Evolutionary conservation across 2,329 filamentous ascomycete species (phyloP).

Genomic region (Neophaeococcomyces aloes): DNA sequence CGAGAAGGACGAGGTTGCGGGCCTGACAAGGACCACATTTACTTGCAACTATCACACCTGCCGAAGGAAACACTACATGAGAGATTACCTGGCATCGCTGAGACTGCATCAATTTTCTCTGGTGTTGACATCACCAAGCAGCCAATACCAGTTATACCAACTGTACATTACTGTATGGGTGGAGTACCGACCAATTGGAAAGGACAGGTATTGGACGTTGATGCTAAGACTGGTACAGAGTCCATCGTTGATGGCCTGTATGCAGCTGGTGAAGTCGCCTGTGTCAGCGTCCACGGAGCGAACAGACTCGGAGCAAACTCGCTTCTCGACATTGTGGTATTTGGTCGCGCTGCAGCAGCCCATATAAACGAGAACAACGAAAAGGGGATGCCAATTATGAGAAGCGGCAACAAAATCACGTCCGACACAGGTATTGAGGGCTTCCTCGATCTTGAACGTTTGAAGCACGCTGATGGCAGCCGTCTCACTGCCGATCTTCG

Average conservation of each 20-base stretch:
- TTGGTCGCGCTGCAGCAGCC: slow-evolving; percentile 80
- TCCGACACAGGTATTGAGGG: slow-evolving; percentile 71
- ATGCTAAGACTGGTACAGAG: slow-evolving; percentile 60
- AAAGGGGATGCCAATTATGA: slow-evolving; percentile 55
- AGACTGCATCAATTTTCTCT: slow-evolving; percentile 82
- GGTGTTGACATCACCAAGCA: slow-evolving; percentile 84
- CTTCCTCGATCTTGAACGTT: slow-evolving; percentile 66
- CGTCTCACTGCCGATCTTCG: slow-evolving; percentile 75
- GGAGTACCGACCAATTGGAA: slow-evolving; percentile 88
- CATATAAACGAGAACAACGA: slow-evolving; percentile 83
- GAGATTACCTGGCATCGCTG: slow-evolving; percentile 82
- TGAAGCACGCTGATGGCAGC: slow-evolving; percentile 65
- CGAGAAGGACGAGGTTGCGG: slow-evolving; percentile 83
- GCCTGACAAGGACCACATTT: slow-evolving; percentile 84
- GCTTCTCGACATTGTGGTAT: slow-evolving; percentile 79
- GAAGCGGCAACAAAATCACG: slow-evolving; percentile 46
- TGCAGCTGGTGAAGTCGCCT: slow-evolving; percentile 81
- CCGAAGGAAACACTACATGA: slow-evolving; percentile 75
- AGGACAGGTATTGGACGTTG: slow-evolving; percentile 77
- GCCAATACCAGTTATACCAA: slow-evolving; percentile 78
- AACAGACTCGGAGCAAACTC: slow-evolving; percentile 90
- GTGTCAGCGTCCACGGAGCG: slow-evolving; percentile 82
- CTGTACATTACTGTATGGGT: slow-evolving; percentile 93
- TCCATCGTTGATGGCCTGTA: slow-evolving; percentile 78
- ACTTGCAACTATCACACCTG: slow-evolving; percentile 79